Base-by-base conservation (phyloP, 306 rosid species). In the Trifolium fragiferum region DNA sequence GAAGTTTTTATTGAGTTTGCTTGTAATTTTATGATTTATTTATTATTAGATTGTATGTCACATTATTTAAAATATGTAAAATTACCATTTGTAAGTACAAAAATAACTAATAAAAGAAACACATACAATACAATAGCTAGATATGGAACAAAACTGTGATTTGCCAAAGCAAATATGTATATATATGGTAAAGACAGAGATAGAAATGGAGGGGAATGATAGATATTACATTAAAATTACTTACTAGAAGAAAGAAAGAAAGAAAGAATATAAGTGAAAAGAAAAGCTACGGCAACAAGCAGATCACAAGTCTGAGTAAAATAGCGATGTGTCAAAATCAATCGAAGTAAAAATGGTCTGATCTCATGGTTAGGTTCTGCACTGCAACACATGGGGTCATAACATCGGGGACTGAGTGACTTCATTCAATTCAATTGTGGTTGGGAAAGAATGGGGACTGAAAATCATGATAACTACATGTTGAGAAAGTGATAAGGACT, bases 371-470 rank as follows among this genome's bases (percentile, higher is more conserved):
- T 78, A 53, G 38, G 37, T 38, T 72, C 20, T 72, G 38, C 37
- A 37, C 20, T 72, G 73, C 66, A 61, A 74, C 76, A 70, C 64
- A 81, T 81, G 85, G 85, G 84, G 81, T 71, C 81, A 71, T 44
- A 81, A 66, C 66, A 64, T 44, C 4, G 7, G 73, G 76, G 73
- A 68, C 76, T 61, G 68, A 70, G 11, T 30, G 10, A 16, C 6
- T 62, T 15, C 2, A 40, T 76, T 70, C 27, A 69, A 65, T 15
- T 81, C 27, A 69, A 65, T 15, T 81, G 78, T 81, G 81, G 84
- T 63, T 76, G 81, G 84, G 81, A 70, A 8, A 35, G 54, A 57
- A 58, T 32, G 35, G 68, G 70, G 79, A 80, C 21, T 51, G 76
- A 61, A 62, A 68, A 64, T 67, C 49, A 80, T 66, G 75, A 69